Evolutionary conservation across 805 yeast genomes (phyloP).

Genomic region (Maudiozyma bulderi): DNA sequence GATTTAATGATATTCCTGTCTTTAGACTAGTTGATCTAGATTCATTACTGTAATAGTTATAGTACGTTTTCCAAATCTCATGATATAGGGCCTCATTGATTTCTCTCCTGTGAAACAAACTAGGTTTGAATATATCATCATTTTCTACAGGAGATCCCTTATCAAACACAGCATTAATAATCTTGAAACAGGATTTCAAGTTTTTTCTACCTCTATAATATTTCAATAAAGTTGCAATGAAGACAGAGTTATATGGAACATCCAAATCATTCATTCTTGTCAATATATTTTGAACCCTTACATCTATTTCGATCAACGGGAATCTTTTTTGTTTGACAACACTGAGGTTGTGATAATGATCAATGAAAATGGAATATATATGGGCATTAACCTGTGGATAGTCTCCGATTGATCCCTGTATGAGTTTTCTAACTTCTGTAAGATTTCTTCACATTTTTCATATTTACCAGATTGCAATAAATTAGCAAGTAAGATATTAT

Average conservation of each 20-base stretch:
- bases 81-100: slow-evolving; percentile 22
- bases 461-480: slow-evolving; percentile 18
- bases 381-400: slow-evolving; percentile 34
- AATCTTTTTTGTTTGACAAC: slow-evolving; percentile 10
- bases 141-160: slow-evolving; percentile 3
- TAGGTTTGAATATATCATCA: slow-evolving; percentile 3
- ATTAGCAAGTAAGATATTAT: slow-evolving; percentile 20
- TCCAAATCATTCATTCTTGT: slow-evolving; percentile 22
- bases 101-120: slow-evolving; percentile 6
- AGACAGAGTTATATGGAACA: slow-evolving; percentile 28
- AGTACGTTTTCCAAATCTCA: slow-evolving; percentile 26
- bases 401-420: slow-evolving; percentile 1
- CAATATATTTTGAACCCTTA: background rate
- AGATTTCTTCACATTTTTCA: slow-evolving; percentile 26
- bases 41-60: slow-evolving; percentile 12
- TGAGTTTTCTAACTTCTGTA: slow-evolving; percentile 27
- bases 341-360: slow-evolving; percentile 15
- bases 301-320: slow-evolving; percentile 4
- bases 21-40: background rate
- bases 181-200: slow-evolving; percentile 25
- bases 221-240: slow-evolving; percentile 32
- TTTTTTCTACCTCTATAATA: slow-evolving; percentile 26
- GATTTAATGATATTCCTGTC: background rate
- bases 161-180: slow-evolving; percentile 26
- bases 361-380: slow-evolving; percentile 34